Conservation (phyloP, 2,329 filamentous ascomycete species). For the Aciculosporium take region DNA sequence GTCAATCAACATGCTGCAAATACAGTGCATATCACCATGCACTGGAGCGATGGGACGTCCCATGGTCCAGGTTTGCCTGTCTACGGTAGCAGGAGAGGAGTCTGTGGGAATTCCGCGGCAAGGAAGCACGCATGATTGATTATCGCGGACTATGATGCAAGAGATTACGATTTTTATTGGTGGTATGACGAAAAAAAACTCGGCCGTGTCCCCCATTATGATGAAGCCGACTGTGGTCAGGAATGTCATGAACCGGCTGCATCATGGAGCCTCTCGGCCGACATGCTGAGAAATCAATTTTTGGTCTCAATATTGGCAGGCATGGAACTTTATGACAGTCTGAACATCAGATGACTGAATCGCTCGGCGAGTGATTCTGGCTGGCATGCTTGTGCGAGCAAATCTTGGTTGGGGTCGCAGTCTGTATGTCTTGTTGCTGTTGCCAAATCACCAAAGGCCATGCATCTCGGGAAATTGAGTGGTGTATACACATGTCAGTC, state of each 20-base stretch:
- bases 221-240: background rate
- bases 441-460: background rate
- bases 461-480: background rate
- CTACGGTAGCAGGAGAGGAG: too few relatives aligned
- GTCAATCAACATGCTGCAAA: too few relatives aligned
- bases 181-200: background rate
- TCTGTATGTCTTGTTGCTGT: too few relatives aligned
- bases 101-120: too few relatives aligned
- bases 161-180: background rate
- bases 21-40: background rate
- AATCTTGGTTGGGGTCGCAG: background rate
- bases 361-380: background rate
- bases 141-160: background rate
- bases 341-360: too few relatives aligned
- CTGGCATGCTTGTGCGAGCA: background rate
- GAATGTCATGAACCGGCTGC: background rate
- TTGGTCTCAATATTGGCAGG: background rate
- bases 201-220: background rate
- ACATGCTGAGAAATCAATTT: too few relatives aligned
- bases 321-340: background rate
- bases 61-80: background rate
- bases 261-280: too few relatives aligned
- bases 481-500: too few relatives aligned
- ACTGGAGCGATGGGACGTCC: background rate
- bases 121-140: background rate